A percentile compares a stretch with the other conserved stretches of the same genome.
Conservation (phyloP, 495 filamentous ascomycete genomes). For the Daldinia grandis region DNA sequence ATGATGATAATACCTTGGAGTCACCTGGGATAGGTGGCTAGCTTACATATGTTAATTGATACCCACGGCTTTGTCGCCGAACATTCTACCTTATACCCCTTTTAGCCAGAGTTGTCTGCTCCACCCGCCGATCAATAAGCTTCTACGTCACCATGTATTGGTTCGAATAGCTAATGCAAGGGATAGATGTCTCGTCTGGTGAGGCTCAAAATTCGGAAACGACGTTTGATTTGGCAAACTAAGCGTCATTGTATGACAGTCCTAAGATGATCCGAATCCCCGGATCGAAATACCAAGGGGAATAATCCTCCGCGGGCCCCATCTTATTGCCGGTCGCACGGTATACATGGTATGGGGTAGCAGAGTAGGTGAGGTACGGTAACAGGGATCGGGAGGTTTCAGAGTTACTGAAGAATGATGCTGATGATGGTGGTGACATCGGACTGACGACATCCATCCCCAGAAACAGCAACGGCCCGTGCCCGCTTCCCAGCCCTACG, state of each 20-base stretch:
- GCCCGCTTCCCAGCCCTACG: conserved; percentile 13
- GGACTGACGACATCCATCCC: conserved; percentile 20
- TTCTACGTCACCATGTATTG: not conserved
- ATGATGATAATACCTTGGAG: not conserved
- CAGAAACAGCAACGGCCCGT: not conserved
- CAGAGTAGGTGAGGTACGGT: not conserved
- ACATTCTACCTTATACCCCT: not conserved
- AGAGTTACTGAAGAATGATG: conserved; percentile 4
- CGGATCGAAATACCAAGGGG: not conserved
- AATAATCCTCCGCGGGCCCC: not conserved
- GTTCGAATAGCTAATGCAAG: conserved; percentile 12
- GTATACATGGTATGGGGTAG: not conserved
- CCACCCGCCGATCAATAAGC: not conserved
- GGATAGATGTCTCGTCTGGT: not conserved
- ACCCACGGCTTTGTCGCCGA: conserved; percentile 1
- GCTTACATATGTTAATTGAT: not conserved
- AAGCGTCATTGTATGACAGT: not conserved
- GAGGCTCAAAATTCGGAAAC: conserved; percentile 3
- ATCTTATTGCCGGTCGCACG: not conserved
- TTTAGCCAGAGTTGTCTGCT: not conserved
- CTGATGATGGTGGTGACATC: conserved; percentile 17
- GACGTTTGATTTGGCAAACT: not conserved
- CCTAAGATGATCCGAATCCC: not conserved
- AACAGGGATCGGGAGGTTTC: conserved; percentile 15
- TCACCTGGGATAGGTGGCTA: not conserved